These are phyloP conservation scores for Jacaranda copaia DNA, from an alignment of 257 asterid species.

Conservation along the genomic window DNA sequence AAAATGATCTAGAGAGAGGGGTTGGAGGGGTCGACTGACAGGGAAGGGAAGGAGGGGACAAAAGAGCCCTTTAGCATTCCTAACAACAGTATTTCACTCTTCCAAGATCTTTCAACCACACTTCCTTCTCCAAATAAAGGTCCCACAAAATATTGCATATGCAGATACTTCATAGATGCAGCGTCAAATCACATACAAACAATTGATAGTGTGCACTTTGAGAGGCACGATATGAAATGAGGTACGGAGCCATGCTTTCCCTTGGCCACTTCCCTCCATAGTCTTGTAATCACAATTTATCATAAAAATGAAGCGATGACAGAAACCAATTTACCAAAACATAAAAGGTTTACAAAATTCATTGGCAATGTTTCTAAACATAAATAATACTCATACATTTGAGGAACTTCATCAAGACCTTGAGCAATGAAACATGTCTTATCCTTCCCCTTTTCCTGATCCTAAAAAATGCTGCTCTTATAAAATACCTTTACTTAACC, in stretches of 20 bases:
- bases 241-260: background rate
- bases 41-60: no score
- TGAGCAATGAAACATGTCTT: background rate
- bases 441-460: background rate
- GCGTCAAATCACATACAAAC: no score
- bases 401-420: background rate
- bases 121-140: no score
- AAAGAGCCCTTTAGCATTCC: no score
- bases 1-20: no score
- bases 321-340: slow-evolving; percentile 14
- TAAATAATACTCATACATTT: slow-evolving; percentile 8
- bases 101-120: no score
- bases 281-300: background rate
- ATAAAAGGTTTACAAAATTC: slow-evolving; percentile 1
- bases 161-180: no score
- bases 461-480: background rate
- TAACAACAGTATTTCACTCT: no score
- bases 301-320: slow-evolving; percentile 12
- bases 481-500: slow-evolving; percentile 5
- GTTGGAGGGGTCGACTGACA: no score
- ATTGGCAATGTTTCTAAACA: slow-evolving; percentile 10
- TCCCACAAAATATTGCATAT: no score
- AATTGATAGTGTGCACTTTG: background rate
- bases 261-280: no score
- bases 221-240: background rate